Percentiles rank a stretch among this genome's conserved stretches.
Conservation (phyloP, 495 filamentous ascomycete species). For the Parathielavia hyrcaniae region DNA sequence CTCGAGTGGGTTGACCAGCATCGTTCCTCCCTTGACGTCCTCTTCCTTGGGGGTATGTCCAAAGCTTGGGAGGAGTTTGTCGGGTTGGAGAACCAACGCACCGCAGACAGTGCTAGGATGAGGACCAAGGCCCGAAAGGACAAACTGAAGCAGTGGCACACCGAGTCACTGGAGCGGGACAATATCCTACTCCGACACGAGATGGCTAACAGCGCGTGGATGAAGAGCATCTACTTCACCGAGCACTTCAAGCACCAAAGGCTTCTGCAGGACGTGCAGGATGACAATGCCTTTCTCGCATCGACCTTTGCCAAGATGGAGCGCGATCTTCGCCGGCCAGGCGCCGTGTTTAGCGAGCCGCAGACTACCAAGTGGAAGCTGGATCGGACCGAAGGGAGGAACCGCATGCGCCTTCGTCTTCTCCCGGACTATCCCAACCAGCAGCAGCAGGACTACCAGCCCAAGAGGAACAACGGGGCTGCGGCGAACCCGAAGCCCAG, state of each 20-base stretch:
- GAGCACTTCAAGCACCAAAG: slow-evolving; percentile 89
- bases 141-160: slow-evolving; percentile 69
- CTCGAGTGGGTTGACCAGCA: slow-evolving; percentile 81
- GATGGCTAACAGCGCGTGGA: slow-evolving; percentile 79
- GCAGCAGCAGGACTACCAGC: slow-evolving; percentile 69
- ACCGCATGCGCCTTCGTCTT: slow-evolving; percentile 85
- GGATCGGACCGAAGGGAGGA: slow-evolving; percentile 90
- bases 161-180: slow-evolving; percentile 59
- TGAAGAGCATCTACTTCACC: slow-evolving; percentile 85
- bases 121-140: slow-evolving; percentile 72
- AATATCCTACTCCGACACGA: slow-evolving; percentile 72
- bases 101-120: slow-evolving; percentile 60
- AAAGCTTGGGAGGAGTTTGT: slow-evolving; percentile 83
- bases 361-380: slow-evolving; percentile 73
- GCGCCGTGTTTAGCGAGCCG: slow-evolving; percentile 66
- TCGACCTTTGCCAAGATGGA: slow-evolving; percentile 68
- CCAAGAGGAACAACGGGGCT: slow-evolving; percentile 57
- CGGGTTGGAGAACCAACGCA: slow-evolving; percentile 66
- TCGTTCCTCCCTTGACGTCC: slow-evolving; percentile 66
- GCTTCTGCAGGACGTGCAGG: slow-evolving; percentile 82
- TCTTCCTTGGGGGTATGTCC: slow-evolving; percentile 74
- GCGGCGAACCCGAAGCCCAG: slow-evolving; percentile 38
- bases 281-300: slow-evolving; percentile 68
- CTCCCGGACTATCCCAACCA: slow-evolving; percentile 65
- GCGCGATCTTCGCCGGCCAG: slow-evolving; percentile 64